Evolutionary conservation across 1,284 basidiomycete species (phyloP).

Genomic region (Ceratobasidium sp.): DNA sequence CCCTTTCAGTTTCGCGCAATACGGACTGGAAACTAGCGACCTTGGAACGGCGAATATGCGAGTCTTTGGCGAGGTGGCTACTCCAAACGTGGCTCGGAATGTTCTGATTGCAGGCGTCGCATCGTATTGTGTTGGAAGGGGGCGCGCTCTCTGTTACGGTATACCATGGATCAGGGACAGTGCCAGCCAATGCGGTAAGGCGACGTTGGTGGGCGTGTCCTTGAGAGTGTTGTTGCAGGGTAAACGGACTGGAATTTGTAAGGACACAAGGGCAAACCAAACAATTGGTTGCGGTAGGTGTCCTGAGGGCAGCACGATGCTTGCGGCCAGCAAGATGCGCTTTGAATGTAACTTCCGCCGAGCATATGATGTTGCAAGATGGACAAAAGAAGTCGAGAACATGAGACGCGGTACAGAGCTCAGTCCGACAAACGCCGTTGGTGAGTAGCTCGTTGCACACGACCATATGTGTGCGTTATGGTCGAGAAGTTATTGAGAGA

Average conservation of each 20-base stretch:
- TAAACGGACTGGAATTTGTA: slow-evolving; percentile 45
- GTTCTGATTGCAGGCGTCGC: slow-evolving; percentile 52
- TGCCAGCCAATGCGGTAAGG: slow-evolving; percentile 41
- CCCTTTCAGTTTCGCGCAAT: slow-evolving; percentile 55
- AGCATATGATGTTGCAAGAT: slow-evolving; percentile 51
- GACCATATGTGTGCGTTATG: not conserved
- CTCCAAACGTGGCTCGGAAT: slow-evolving; percentile 48
- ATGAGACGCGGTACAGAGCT: slow-evolving; percentile 36
- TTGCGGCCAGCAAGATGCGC: slow-evolving; percentile 46
- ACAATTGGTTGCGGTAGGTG: slow-evolving; percentile 28
- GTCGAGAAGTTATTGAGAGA: not conserved
- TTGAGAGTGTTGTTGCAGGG: slow-evolving; percentile 48
- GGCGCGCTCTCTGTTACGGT: slow-evolving; percentile 29
- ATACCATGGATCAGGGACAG: slow-evolving; percentile 47
- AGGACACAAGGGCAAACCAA: slow-evolving; percentile 48
- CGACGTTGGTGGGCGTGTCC: slow-evolving; percentile 46
- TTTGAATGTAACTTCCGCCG: slow-evolving; percentile 43
- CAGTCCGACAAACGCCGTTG: slow-evolving; percentile 46
- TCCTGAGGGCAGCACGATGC: slow-evolving; percentile 39
- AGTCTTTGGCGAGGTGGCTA: slow-evolving; percentile 45
- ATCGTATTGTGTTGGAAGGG: slow-evolving; percentile 49
- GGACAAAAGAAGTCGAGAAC: slow-evolving; percentile 48
- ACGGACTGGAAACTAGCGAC: slow-evolving; percentile 50
- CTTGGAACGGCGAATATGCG: slow-evolving; percentile 50
- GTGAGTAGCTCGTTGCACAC: slow-evolving; percentile 35